Evolutionary conservation across 2,329 filamentous ascomycete genomes (phyloP).

Genomic region (Beauveria sp.): DNA sequence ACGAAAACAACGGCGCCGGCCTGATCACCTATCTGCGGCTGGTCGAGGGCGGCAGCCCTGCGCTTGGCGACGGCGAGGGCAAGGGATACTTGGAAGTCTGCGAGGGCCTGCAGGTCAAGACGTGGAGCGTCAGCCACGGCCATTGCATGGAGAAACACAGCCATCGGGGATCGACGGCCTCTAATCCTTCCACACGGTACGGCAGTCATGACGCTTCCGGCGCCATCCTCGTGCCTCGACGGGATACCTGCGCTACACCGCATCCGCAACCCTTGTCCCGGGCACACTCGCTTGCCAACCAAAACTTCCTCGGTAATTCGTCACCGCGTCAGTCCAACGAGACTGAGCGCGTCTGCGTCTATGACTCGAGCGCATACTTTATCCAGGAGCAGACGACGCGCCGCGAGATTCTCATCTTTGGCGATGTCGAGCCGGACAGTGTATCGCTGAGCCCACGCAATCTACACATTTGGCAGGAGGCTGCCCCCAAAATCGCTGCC

Average conservation of each 20-base stretch:
- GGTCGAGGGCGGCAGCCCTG: slow-evolving; percentile 79
- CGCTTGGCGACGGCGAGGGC: slow-evolving; percentile 70
- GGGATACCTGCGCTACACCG: slow-evolving; percentile 18
- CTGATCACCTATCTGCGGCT: slow-evolving; percentile 85
- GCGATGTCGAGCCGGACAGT: slow-evolving; percentile 88
- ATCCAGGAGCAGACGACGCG: slow-evolving; percentile 66
- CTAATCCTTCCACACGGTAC: slow-evolving; percentile 41
- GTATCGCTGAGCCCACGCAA: slow-evolving; percentile 78
- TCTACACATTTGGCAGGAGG: slow-evolving; percentile 75
- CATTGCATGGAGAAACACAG: slow-evolving; percentile 70
- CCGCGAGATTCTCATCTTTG: slow-evolving; percentile 83
- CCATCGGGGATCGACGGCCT: slow-evolving; percentile 49
- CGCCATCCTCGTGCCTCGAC: slow-evolving; percentile 20
- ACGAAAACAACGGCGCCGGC: slow-evolving; percentile 91
- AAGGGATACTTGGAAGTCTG: slow-evolving; percentile 83
- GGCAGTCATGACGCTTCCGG: slow-evolving; percentile 40
- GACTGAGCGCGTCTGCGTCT: slow-evolving; percentile 54
- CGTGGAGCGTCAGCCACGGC: slow-evolving; percentile 82
- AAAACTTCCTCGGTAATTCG: slow-evolving; percentile 20
- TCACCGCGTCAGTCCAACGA: slow-evolving; percentile 21
- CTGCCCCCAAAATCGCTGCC: slow-evolving; percentile 71
- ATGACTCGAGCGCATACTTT: slow-evolving; percentile 90
- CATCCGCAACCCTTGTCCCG: slow-evolving; percentile 12
- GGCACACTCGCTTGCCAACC: slow-evolving; percentile 24
- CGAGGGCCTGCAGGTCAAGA: slow-evolving; percentile 81